Conservation (phyloP, 768 basidiomycete species). For the Rhizopogon sp. region DNA sequence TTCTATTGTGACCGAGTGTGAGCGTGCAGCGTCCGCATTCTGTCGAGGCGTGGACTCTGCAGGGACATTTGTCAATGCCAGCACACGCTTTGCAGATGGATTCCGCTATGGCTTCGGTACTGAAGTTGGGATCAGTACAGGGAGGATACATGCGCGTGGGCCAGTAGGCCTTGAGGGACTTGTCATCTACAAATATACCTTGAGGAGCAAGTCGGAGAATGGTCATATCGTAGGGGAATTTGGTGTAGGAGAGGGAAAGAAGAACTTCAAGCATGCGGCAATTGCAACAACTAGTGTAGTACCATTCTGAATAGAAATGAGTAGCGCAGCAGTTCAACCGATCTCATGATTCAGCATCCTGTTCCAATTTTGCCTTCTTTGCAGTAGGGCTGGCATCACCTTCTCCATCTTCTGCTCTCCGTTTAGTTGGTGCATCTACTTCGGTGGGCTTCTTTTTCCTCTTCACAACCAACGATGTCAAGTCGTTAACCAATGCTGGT, state of each 20-base stretch:
- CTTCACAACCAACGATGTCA: conserved; percentile 82
- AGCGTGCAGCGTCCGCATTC: conserved; percentile 63
- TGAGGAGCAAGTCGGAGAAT: conserved; percentile 64
- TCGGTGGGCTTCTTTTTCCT: conserved; percentile 62
- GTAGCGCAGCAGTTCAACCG: not conserved
- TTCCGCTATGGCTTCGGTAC: conserved; percentile 97
- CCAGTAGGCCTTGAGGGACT: conserved; percentile 93
- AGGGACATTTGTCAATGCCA: conserved; percentile 91
- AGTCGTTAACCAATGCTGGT: conserved; percentile 61
- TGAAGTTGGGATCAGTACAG: conserved; percentile 96
- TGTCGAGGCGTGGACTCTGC: conserved; percentile 88
- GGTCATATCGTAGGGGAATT: conserved; percentile 91
- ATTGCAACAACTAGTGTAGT: conserved; percentile 15
- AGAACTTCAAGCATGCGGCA: conserved; percentile 61
- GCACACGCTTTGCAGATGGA: conserved; percentile 94
- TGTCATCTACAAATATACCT: conserved; percentile 94
- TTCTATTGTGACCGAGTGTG: conserved; percentile 79
- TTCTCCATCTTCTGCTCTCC: conserved; percentile 57
- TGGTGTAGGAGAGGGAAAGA: conserved; percentile 64
- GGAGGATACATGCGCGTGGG: conserved; percentile 92
- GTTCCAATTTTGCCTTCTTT: conserved; percentile 66
- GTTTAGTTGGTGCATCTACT: conserved; percentile 44
- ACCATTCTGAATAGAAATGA: conserved; percentile 17
- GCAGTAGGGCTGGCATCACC: conserved; percentile 40
- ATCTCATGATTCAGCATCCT: conserved; percentile 16